Percentiles rank a stretch among this genome's conserved stretches.
These are phyloP conservation scores for Podospora pseudocomata DNA, from an alignment of 495 filamentous ascomycete genomes.

Conservation along the genomic window DNA sequence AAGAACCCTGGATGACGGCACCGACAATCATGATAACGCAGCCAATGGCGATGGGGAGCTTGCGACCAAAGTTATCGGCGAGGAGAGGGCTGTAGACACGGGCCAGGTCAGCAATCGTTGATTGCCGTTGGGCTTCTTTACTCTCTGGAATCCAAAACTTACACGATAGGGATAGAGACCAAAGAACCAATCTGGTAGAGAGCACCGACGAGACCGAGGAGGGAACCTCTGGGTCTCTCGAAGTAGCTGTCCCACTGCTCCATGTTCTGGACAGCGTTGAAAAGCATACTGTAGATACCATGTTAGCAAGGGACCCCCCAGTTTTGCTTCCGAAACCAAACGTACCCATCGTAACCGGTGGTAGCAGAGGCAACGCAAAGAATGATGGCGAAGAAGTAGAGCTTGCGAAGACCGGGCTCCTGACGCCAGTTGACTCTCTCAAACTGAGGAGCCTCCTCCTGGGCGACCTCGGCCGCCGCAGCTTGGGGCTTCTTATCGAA, in stretches of 20 bases:
- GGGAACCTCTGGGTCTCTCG: conserved; percentile 47
- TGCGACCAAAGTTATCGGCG: conserved; percentile 60
- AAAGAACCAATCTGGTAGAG: conserved; percentile 66
- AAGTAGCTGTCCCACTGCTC: conserved; percentile 50
- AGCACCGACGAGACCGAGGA: conserved; percentile 62
- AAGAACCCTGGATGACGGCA: conserved; percentile 52
- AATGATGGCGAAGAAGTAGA: conserved; percentile 55
- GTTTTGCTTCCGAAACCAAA: not conserved
- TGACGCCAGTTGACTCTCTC: conserved; percentile 57
- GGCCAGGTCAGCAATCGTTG: conserved; percentile 20
- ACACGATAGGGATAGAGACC: conserved; percentile 61
- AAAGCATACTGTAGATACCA: conserved; percentile 45
- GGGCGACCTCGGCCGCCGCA: conserved; percentile 33
- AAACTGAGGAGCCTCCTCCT: conserved; percentile 56
- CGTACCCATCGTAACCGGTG: conserved; percentile 63
- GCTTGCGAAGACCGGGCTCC: conserved; percentile 58
- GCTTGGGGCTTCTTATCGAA: conserved; percentile 36
- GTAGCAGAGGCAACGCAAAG: conserved; percentile 61
- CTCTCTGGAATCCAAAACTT: conserved; percentile 23
- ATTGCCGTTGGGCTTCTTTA: not conserved
- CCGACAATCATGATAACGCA: conserved; percentile 64
- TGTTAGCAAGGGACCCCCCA: not conserved
- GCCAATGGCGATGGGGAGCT: conserved; percentile 57
- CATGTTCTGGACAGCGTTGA: conserved; percentile 54
- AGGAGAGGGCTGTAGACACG: conserved; percentile 48